Evolutionary conservation across 2,329 filamentous ascomycete genomes (phyloP).

Genomic region (Grosmannia serpens): DNA sequence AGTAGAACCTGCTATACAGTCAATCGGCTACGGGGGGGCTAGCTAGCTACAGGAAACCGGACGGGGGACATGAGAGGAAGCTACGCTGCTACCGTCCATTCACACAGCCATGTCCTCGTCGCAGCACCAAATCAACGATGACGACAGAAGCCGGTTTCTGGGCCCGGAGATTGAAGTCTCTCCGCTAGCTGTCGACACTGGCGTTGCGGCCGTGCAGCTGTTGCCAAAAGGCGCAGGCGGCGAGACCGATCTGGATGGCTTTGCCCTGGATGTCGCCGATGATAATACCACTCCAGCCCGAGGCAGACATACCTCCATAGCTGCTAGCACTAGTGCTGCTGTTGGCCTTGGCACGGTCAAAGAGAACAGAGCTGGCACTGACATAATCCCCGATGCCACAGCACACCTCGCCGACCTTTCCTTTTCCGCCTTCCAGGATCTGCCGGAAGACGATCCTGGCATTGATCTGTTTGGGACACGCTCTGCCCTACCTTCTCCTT

Average conservation of each 20-base stretch:
- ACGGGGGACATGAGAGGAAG: background rate
- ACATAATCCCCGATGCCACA: slow-evolving; percentile 27
- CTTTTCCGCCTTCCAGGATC: slow-evolving; percentile 33
- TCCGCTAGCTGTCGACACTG: slow-evolving; percentile 14
- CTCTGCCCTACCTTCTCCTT: slow-evolving; percentile 8
- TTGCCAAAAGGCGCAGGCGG: slow-evolving; percentile 19
- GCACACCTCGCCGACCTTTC: slow-evolving; percentile 42
- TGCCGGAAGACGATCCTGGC: slow-evolving; percentile 24
- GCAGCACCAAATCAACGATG: slow-evolving; percentile 19
- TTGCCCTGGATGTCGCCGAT: slow-evolving; percentile 22
- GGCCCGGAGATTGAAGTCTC: slow-evolving; percentile 23
- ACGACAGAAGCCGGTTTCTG: slow-evolving; percentile 19
- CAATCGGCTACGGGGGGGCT: background rate
- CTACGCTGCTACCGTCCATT: background rate
- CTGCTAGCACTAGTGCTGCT: slow-evolving; percentile 10
- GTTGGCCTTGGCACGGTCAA: background rate
- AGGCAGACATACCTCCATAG: slow-evolving; percentile 14
- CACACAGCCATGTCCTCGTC: slow-evolving; percentile 25
- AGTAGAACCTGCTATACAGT: background rate
- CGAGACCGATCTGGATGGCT: slow-evolving; percentile 22
- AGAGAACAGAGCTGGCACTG: slow-evolving; percentile 13
- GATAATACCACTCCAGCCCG: too few species aligned
- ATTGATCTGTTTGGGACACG: slow-evolving; percentile 19
- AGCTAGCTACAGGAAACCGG: background rate
- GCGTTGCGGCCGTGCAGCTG: slow-evolving; percentile 19